phyloP scores from a whole-genome alignment of 305 asterid species.

The Lippia alba region DNA sequence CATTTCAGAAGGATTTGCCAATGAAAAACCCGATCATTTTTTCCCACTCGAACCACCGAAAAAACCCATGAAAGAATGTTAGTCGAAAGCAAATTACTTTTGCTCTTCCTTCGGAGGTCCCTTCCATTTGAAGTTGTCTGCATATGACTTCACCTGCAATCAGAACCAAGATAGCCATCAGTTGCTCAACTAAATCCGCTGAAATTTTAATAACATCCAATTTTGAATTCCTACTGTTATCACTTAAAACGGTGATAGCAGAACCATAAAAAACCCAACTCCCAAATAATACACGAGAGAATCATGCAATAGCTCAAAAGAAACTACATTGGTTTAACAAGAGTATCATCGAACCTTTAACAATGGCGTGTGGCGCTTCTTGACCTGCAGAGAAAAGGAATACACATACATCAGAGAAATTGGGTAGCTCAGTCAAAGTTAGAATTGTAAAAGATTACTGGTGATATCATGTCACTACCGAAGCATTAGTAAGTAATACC shows the following conservation, averaged over 20 bases:
- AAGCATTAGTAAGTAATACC: background rate
- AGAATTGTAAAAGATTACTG: too few species aligned
- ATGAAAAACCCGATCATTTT: background rate
- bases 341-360: slow-evolving; percentile 39
- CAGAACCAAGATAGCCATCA: slow-evolving; percentile 8
- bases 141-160: slow-evolving; percentile 47
- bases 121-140: slow-evolving; percentile 59
- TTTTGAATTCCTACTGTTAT: background rate
- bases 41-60: background rate
- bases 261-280: background rate
- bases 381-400: slow-evolving; percentile 37
- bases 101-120: slow-evolving; percentile 43
- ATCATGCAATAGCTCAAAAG: background rate
- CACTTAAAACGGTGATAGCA: background rate
- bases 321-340: background rate
- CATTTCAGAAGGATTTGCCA: background rate
- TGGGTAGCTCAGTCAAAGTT: background rate
- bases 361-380: slow-evolving; percentile 41
- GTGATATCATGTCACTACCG: too few species aligned
- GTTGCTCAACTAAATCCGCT: slow-evolving; percentile 1
- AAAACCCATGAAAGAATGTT: background rate
- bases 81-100: slow-evolving; percentile 8
- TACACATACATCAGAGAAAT: slow-evolving; percentile 16
- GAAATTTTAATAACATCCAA: background rate
- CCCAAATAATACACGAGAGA: background rate